phyloP scores from a whole-genome alignment of 2,329 filamentous ascomycete species.

The Amphichorda felina region DNA sequence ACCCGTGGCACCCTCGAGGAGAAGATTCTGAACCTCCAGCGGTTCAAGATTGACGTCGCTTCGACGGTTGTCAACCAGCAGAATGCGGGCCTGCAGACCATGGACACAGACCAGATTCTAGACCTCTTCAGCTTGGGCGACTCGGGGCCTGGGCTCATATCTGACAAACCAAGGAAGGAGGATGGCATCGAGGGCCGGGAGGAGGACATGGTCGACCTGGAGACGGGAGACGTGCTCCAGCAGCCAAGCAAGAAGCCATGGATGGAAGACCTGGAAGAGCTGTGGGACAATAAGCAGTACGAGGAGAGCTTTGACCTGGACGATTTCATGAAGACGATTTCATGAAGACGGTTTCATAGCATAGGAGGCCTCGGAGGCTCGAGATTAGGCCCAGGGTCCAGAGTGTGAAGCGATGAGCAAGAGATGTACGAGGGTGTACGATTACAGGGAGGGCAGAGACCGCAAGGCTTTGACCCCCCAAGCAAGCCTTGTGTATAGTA shows the following conservation, averaged over 20 bases:
- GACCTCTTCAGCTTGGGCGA: conserved; percentile 92
- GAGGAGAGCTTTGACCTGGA: conserved; percentile 96
- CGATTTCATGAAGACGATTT: conserved; percentile 91
- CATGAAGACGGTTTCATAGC: too few relatives aligned
- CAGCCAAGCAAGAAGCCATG: conserved; percentile 96
- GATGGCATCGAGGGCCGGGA: conserved; percentile 50
- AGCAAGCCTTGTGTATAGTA: too few relatives aligned
- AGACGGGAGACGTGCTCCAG: conserved; percentile 75
- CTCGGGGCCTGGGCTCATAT: conserved; percentile 53
- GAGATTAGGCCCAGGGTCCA: too few relatives aligned
- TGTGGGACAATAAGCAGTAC: conserved; percentile 97
- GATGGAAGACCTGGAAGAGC: conserved; percentile 85
- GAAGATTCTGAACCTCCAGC: conserved; percentile 95
- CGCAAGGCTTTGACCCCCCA: too few relatives aligned
- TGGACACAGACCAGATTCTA: conserved; percentile 97
- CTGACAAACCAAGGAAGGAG: conserved; percentile 45
- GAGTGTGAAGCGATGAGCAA: too few relatives aligned
- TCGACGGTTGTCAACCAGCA: conserved; percentile 98
- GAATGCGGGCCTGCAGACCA: conserved; percentile 84
- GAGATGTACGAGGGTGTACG: too few relatives aligned
- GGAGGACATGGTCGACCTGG: conserved; percentile 85
- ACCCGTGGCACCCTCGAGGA: conserved; percentile 93
- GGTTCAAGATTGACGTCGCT: conserved; percentile 98
- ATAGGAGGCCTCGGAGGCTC: too few relatives aligned
- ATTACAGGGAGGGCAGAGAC: too few relatives aligned